A percentile compares a stretch with the other conserved stretches of the same genome.
Conservation (phyloP, 2,329 filamentous ascomycete genomes). For the Fusarium acutatum region DNA sequence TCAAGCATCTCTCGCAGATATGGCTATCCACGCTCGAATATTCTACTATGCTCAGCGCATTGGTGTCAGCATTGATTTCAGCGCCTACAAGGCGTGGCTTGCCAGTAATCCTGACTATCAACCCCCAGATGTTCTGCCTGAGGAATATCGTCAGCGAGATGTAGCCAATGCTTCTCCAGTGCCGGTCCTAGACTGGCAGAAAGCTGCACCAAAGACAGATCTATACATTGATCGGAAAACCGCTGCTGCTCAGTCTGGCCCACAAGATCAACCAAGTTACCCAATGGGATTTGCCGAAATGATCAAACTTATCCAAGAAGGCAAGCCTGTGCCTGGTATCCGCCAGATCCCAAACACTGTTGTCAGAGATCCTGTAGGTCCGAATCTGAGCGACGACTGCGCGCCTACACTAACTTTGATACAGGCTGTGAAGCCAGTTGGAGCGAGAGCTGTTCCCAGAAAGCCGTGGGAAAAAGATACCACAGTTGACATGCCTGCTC, state of each 20-base stretch:
- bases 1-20: slow-evolving; percentile 62
- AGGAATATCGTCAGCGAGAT: slow-evolving; percentile 40
- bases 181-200: slow-evolving; percentile 55
- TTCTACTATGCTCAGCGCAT: slow-evolving; percentile 70
- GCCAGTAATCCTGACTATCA: slow-evolving; percentile 45
- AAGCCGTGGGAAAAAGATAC: slow-evolving; percentile 82
- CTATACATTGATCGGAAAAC: slow-evolving; percentile 54
- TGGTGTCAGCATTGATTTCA: slow-evolving; percentile 68
- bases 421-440: slow-evolving; percentile 59
- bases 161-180: slow-evolving; percentile 14
- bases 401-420: slow-evolving; percentile 3
- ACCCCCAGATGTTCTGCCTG: slow-evolving; percentile 49
- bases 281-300: slow-evolving; percentile 87
- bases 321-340: slow-evolving; percentile 86
- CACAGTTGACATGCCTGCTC: slow-evolving; percentile 15
- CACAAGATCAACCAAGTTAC: slow-evolving; percentile 70
- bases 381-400: neutral
- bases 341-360: slow-evolving; percentile 85
- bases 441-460: slow-evolving; percentile 56
- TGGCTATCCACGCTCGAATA: slow-evolving; percentile 71
- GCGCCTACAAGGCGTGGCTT: slow-evolving; percentile 73
- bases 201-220: slow-evolving; percentile 58
- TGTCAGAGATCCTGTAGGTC: slow-evolving; percentile 71
- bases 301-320: slow-evolving; percentile 82
- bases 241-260: slow-evolving; percentile 26